A percentile compares a stretch with the other conserved stretches of the same genome.
Conservation (phyloP, 805 yeast genomes). For the Lipomyces starkeyi region DNA sequence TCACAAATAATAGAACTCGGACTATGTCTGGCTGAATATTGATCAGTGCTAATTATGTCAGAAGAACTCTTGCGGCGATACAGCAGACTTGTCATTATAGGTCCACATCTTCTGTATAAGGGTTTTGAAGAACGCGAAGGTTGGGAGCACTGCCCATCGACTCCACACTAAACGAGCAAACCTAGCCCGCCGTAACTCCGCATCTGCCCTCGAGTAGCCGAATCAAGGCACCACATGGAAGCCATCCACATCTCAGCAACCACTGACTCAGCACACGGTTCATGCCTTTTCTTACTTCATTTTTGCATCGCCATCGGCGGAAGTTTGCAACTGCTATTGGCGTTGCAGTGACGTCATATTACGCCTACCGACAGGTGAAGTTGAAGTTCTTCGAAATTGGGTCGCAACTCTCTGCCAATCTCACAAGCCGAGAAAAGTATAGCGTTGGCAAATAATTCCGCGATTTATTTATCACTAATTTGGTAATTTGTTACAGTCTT, state of each 20-base stretch:
- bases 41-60: not conserved
- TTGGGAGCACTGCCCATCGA: too few species aligned
- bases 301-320: slow-evolving; percentile 33
- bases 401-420: slow-evolving; percentile 21
- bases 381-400: slow-evolving; percentile 29
- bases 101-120: too few species aligned
- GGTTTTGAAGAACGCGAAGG: too few species aligned
- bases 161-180: too few species aligned
- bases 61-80: not conserved
- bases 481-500: slow-evolving; percentile 47
- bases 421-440: slow-evolving; percentile 30
- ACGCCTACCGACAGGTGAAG: slow-evolving; percentile 14
- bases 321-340: slow-evolving; percentile 28
- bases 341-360: slow-evolving; percentile 27
- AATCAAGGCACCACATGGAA: not conserved
- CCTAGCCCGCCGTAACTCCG: not conserved
- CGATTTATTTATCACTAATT: not conserved
- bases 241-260: not conserved
- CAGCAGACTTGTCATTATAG: not conserved
- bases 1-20: not conserved
- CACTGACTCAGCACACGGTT: not conserved
- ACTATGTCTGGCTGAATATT: not conserved
- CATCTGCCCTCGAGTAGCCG: not conserved
- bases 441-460: not conserved
- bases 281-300: slow-evolving; percentile 17